Evolutionary conservation across 202 grass and related monocot genomes (phyloP), one percentile per base, ranked within the genome.

Genomic region (Setaria italica): DNA sequence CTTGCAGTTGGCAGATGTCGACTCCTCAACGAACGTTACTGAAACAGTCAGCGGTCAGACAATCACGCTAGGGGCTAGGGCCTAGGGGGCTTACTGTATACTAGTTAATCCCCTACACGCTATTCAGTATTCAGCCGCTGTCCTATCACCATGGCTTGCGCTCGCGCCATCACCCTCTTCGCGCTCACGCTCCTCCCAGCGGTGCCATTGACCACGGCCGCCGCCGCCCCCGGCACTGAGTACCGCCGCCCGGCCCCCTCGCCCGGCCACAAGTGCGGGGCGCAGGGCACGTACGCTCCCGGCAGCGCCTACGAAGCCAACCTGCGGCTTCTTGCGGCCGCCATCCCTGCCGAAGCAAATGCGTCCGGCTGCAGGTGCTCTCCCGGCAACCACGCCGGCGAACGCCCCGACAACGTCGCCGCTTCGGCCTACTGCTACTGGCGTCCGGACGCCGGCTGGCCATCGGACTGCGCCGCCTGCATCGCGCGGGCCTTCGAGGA

Each of bases 251-350:
- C 0, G 6, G 4, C 59, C 0, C 73, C 49, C 8, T 42, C 72
- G 15, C 35, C 49, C 4, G 14, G 72, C 11, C 82, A 84, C 82
- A 42, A 17, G 20, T 84, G 72, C 82, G 49, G 72, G 34, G 17
- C 34, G 14, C 82, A 84, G 43, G 62, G 82, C 72, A 74, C 4
- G n/a, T 84, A 76, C 82, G 47, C 72, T 56, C 72, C 82, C 14
- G 19, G 42, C 37, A 42, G 82, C 82, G 54, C 72, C n/a, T 84
- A 77, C 62, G 60, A 84, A 54, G 72, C 72, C 49, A 84, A 45
- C 48, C 60, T 84, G 51, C 48, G n/a, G 82, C 6, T 2, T 12
- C 62, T 84, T 2, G 35, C 60, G n/a, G 48, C 60, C 60, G 46
- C 9, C 14, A 2, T 84, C 62, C 9, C 82, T 34, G 16, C 39